Conservation (phyloP, 2,329 filamentous ascomycete species). For the Scopulariopsis brevicaulis region DNA sequence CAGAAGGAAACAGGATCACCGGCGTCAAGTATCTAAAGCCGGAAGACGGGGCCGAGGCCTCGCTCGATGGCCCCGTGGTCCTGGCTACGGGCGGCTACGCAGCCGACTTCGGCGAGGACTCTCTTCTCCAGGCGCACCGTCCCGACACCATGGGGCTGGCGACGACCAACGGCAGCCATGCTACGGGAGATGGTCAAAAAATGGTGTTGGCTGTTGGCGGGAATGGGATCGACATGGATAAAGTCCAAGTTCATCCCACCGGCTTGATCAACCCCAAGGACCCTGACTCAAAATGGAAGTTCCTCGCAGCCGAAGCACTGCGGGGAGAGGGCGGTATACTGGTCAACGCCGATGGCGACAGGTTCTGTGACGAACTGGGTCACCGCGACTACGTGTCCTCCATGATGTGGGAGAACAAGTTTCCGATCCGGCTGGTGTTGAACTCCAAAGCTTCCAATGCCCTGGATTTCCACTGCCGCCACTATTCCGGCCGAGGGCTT, state of each 20-base stretch:
- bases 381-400: slow-evolving; percentile 98
- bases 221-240: slow-evolving; percentile 99
- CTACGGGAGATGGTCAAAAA: slow-evolving; percentile 98
- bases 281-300: slow-evolving; percentile 96
- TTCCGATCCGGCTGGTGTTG: slow-evolving; percentile 89
- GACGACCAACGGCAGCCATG: slow-evolving; percentile 94
- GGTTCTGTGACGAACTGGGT: slow-evolving; percentile 96
- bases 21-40: slow-evolving; percentile 85
- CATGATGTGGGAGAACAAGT: slow-evolving; percentile 98
- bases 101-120: slow-evolving; percentile 79
- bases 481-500: slow-evolving; percentile 95
- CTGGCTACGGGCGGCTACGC: slow-evolving; percentile 96
- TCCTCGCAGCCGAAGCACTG: slow-evolving; percentile 94
- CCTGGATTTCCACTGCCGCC: slow-evolving; percentile 97
- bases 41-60: slow-evolving; percentile 59
- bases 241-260: slow-evolving; percentile 97
- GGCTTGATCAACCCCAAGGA: slow-evolving; percentile 98
- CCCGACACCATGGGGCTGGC: slow-evolving; percentile 87
- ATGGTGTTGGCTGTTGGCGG: slow-evolving; percentile 98
- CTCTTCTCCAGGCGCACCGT: slow-evolving; percentile 88
- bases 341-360: slow-evolving; percentile 86
- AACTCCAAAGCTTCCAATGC: slow-evolving; percentile 99
- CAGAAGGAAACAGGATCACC: slow-evolving; percentile 77
- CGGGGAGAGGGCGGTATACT: slow-evolving; percentile 97
- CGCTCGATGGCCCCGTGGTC: slow-evolving; percentile 81